These are phyloP conservation scores for Pseudogymnoascus sp. DNA, from an alignment of 2,329 filamentous ascomycete genomes.

Conservation along the genomic window DNA sequence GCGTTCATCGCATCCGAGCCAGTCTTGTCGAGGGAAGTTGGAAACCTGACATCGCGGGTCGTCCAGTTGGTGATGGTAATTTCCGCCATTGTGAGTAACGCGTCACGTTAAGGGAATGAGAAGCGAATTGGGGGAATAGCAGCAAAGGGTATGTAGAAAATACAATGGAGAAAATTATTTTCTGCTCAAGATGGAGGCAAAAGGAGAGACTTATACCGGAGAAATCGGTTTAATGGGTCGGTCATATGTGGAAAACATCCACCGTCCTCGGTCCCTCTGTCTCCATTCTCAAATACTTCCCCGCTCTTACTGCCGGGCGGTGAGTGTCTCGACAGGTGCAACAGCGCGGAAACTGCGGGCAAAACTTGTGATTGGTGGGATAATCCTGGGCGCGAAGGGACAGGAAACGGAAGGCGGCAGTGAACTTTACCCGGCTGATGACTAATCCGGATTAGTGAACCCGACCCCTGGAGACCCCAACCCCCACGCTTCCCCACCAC, in stretches of 20 bases:
- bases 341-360: background rate
- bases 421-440: background rate
- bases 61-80: conserved; percentile 65
- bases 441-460: background rate
- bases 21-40: conserved; percentile 93
- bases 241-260: background rate
- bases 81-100: conserved; percentile 36
- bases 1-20: conserved; percentile 96
- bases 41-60: conserved; percentile 68
- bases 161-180: background rate
- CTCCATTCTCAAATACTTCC: conserved; percentile 7
- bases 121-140: background rate
- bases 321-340: background rate
- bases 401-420: conserved; percentile 1
- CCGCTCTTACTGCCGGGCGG: conserved; percentile 8
- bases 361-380: background rate
- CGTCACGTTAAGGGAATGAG: background rate
- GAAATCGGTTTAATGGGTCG: background rate
- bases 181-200: background rate
- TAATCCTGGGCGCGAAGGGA: background rate
- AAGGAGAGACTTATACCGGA: background rate
- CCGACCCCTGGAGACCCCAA: background rate
- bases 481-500: conserved; percentile 2
- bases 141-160: background rate
- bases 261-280: background rate